Evolutionary conservation across 2,329 filamentous ascomycete species (phyloP).

Genomic region (Verticillium longisporum): DNA sequence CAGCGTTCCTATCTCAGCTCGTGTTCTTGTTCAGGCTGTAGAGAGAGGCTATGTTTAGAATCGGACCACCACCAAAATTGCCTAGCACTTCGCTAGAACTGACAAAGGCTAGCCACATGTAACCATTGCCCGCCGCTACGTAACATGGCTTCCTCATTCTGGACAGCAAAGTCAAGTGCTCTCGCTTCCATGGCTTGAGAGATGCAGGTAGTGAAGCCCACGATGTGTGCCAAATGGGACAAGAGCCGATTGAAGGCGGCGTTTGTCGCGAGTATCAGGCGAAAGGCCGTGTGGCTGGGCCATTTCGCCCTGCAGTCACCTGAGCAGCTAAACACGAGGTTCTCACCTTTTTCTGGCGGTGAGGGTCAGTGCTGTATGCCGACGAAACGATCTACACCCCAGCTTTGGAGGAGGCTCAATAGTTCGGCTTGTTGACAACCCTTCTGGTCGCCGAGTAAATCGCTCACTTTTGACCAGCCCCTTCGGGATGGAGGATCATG

Average conservation of each 20-base stretch:
- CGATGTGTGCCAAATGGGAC: background rate
- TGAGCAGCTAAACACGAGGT: background rate
- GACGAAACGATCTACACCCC: too few relatives aligned
- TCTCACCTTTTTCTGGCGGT: background rate
- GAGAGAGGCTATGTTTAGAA: background rate
- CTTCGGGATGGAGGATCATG: background rate
- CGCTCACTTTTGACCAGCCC: background rate
- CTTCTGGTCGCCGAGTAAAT: background rate
- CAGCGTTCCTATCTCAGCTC: background rate
- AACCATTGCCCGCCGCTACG: background rate
- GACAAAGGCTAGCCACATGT: background rate
- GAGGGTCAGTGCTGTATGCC: background rate
- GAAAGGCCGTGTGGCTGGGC: background rate
- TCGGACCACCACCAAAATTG: background rate
- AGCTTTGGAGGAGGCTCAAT: background rate
- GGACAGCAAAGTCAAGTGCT: background rate
- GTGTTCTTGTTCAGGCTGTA: background rate
- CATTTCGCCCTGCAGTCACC: background rate
- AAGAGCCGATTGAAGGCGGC: background rate
- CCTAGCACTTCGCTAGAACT: background rate
- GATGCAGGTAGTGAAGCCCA: background rate
- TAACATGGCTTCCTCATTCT: background rate
- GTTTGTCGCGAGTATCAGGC: background rate
- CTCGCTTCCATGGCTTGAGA: background rate
- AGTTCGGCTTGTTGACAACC: background rate